Percentiles rank a stretch among this genome's conserved stretches.
phyloP scores from a whole-genome alignment of 1,284 basidiomycete species.

The Pseudozyma thailandica region DNA sequence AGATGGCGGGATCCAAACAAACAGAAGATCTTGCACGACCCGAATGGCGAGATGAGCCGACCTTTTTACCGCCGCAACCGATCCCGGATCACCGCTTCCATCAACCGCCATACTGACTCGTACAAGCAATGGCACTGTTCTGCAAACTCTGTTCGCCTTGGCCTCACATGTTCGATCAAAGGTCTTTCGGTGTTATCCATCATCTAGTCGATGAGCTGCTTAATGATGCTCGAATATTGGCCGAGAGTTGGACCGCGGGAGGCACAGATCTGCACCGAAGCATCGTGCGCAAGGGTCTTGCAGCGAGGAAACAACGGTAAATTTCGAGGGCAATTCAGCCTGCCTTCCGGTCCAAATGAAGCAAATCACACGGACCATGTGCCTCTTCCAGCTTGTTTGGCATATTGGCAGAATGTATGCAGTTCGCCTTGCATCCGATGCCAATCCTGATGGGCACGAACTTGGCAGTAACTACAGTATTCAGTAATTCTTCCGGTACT shows the following conservation, averaged over 20 bases:
- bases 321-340: background rate
- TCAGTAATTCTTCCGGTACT: too few species aligned
- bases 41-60: constrained; percentile 30
- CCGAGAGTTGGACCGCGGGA: background rate
- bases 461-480: background rate
- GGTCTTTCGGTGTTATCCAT: too few species aligned
- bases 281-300: constrained; percentile 4
- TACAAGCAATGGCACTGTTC: too few species aligned
- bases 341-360: background rate
- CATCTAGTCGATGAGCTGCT: too few species aligned
- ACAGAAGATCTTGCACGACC: constrained; percentile 7
- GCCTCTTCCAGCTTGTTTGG: constrained; percentile 9
- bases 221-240: too few species aligned
- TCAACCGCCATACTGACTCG: too few species aligned
- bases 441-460: constrained; percentile 1
- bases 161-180: too few species aligned
- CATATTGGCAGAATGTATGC: too few species aligned
- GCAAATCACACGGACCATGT: constrained; percentile 24
- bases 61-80: constrained; percentile 12
- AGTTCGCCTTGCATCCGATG: too few species aligned
- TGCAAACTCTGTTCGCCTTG: too few species aligned
- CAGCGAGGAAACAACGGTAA: background rate
- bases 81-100: background rate
- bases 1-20: background rate
- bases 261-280: background rate